Conservation (phyloP, 805 yeast genomes). For the Hanseniaspora thailandica region DNA sequence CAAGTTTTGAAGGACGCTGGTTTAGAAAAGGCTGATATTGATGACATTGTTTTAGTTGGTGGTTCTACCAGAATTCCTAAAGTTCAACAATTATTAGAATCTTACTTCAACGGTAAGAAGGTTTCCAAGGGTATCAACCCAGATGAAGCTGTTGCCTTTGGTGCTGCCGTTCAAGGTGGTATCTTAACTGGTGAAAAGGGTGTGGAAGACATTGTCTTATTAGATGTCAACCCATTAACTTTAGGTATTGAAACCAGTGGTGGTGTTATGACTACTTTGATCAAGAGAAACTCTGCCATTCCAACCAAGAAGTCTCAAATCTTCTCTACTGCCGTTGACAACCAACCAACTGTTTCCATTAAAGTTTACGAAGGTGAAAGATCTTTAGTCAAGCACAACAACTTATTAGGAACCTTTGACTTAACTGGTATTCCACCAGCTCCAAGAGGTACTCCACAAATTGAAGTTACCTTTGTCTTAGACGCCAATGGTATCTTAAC, state of each 20-base stretch:
- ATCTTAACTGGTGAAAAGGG: constrained; percentile 92
- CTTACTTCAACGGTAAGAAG: constrained; percentile 85
- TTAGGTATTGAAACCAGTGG: constrained; percentile 95
- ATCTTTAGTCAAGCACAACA: constrained; percentile 87
- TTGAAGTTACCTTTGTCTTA: constrained; percentile 77
- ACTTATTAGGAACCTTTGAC: constrained; percentile 76
- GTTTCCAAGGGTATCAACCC: constrained; percentile 97
- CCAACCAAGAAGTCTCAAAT: constrained; percentile 93
- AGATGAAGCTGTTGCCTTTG: constrained; percentile 98
- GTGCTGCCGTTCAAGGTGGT: constrained; percentile 99
- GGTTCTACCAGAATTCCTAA: constrained; percentile 99
- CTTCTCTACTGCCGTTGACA: constrained; percentile 91
- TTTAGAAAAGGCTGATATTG: constrained; percentile 71
- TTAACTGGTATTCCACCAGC: constrained; percentile 81
- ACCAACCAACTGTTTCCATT: constrained; percentile 88
- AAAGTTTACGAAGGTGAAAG: constrained; percentile 96
- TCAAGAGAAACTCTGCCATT: constrained; percentile 87
- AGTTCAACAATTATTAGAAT: constrained; percentile 85
- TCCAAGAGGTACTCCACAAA: constrained; percentile 85
- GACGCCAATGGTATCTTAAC: constrained; percentile 82
- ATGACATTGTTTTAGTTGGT: constrained; percentile 94
- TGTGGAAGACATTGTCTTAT: constrained; percentile 75
- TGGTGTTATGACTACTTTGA: constrained; percentile 93
- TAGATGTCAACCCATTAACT: constrained; percentile 90
- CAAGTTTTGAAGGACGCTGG: constrained; percentile 91